phyloP scores from a whole-genome alignment of 1,284 basidiomycete genomes.

The Leccinum pallidistipes region DNA sequence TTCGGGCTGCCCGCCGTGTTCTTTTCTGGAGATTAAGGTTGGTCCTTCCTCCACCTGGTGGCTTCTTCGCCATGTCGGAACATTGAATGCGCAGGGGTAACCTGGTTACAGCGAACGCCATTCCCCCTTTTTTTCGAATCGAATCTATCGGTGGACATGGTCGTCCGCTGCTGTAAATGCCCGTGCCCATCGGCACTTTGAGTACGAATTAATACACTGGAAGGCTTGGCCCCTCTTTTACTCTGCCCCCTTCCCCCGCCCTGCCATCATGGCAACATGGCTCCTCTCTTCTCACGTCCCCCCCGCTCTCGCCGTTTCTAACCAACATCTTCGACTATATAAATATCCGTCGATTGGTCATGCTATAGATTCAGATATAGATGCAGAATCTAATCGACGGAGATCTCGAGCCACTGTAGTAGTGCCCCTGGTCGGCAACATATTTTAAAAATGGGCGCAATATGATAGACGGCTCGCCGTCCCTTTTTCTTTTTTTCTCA shows the following conservation, averaged over 20 bases:
- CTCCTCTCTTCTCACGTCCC: background rate
- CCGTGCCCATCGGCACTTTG: background rate
- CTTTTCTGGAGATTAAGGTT: background rate
- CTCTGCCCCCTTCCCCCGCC: background rate
- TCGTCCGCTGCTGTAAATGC: background rate
- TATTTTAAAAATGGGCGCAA: background rate
- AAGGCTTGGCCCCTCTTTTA: background rate
- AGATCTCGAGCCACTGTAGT: constrained; percentile 1
- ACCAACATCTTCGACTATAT: background rate
- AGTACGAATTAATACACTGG: background rate
- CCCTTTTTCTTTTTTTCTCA: background rate
- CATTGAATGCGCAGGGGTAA: background rate
- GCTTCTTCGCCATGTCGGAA: background rate
- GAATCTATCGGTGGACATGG: background rate
- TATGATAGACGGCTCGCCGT: background rate
- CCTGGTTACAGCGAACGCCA: background rate
- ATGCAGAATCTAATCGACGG: background rate
- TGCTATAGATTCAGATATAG: background rate
- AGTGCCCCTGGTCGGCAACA: background rate
- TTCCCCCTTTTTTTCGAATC: background rate
- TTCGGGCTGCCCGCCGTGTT: background rate
- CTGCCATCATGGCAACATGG: background rate
- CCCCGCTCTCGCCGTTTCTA: background rate
- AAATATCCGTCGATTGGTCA: background rate
- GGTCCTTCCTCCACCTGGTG: background rate